A percentile compares a stretch with the other conserved stretches of the same genome.
These are phyloP conservation scores for Kwoniella sp. DNA, from an alignment of 768 basidiomycete species.

Conservation along the genomic window DNA sequence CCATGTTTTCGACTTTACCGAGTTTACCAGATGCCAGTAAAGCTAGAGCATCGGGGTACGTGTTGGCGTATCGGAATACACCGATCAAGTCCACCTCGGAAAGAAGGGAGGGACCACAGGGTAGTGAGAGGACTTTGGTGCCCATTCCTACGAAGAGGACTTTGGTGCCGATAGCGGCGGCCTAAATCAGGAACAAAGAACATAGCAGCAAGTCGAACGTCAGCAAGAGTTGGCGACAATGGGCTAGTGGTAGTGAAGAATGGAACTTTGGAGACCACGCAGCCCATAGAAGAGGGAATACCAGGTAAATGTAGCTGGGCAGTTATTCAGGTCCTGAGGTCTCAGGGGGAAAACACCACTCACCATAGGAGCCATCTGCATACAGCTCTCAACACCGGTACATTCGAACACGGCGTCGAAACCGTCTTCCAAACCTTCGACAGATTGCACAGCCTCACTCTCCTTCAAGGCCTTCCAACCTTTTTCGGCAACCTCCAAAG, in stretches of 20 bases:
- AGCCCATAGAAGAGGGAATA: too few relatives aligned
- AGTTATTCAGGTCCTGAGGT: too few relatives aligned
- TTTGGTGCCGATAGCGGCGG: slow-evolving; percentile 79
- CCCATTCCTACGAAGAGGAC: slow-evolving; percentile 98
- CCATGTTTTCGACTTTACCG: slow-evolving; percentile 68
- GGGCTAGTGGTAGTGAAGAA: not conserved
- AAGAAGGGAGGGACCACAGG: slow-evolving; percentile 76
- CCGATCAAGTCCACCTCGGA: slow-evolving; percentile 92
- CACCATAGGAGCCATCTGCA: slow-evolving; percentile 87
- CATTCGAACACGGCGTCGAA: slow-evolving; percentile 95
- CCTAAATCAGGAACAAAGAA: slow-evolving; percentile 60
- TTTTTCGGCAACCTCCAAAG: slow-evolving; percentile 45
- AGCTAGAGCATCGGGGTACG: slow-evolving; percentile 80
- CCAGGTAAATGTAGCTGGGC: too few relatives aligned
- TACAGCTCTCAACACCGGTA: slow-evolving; percentile 87
- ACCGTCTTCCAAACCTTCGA: slow-evolving; percentile 63
- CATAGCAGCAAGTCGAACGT: slow-evolving; percentile 15
- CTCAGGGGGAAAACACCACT: slow-evolving; percentile 59
- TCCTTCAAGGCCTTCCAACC: slow-evolving; percentile 52
- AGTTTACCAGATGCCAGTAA: slow-evolving; percentile 74
- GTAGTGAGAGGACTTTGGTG: slow-evolving; percentile 74
- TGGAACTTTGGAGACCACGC: not conserved
- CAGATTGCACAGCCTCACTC: slow-evolving; percentile 64
- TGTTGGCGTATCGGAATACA: slow-evolving; percentile 70
- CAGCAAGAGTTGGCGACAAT: slow-evolving; percentile 2